A percentile compares a stretch with the other conserved stretches of the same genome.
These are phyloP conservation scores for Polyplosphaeria fusca DNA, from an alignment of 495 filamentous ascomycete species.

Conservation along the genomic window DNA sequence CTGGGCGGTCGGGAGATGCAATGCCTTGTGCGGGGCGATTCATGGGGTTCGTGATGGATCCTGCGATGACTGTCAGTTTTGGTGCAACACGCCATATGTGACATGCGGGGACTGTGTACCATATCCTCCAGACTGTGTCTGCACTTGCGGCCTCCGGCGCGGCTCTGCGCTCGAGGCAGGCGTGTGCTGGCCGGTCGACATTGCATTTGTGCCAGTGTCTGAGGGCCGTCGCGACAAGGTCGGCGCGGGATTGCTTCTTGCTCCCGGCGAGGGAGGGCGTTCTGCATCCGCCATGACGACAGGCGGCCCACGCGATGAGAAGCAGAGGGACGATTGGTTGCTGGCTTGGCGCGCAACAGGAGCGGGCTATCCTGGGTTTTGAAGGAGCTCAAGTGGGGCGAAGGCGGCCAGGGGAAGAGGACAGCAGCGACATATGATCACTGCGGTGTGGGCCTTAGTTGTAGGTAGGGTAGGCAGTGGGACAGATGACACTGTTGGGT, in stretches of 20 bases:
- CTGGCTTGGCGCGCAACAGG: conserved; percentile 17
- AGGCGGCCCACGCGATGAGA: not conserved
- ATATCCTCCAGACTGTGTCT: conserved; percentile 21
- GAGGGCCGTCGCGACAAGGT: conserved; percentile 15
- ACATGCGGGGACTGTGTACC: conserved; percentile 6
- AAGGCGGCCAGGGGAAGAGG: not conserved
- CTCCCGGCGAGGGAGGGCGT: conserved; percentile 6
- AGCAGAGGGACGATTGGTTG: not conserved
- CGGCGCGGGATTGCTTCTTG: conserved; percentile 5
- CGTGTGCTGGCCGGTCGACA: conserved; percentile 5
- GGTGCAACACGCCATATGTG: not conserved
- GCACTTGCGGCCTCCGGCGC: conserved; percentile 23
- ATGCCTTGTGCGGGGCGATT: conserved; percentile 16
- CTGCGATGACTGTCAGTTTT: conserved; percentile 12
- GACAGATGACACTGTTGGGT: conserved; percentile 29
- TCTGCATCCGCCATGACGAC: conserved; percentile 30
- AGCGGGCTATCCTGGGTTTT: conserved; percentile 22
- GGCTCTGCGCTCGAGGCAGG: conserved; percentile 14
- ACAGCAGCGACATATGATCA: conserved; percentile 6
- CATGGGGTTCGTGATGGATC: conserved; percentile 27
- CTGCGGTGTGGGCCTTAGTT: no score
- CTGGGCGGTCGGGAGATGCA: conserved; percentile 19
- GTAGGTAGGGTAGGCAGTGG: no score
- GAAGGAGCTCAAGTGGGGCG: conserved; percentile 1
- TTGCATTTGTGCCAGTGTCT: not conserved